phyloP scores from a whole-genome alignment of 805 yeast genomes.

The Yarrowia yakushimensis region DNA sequence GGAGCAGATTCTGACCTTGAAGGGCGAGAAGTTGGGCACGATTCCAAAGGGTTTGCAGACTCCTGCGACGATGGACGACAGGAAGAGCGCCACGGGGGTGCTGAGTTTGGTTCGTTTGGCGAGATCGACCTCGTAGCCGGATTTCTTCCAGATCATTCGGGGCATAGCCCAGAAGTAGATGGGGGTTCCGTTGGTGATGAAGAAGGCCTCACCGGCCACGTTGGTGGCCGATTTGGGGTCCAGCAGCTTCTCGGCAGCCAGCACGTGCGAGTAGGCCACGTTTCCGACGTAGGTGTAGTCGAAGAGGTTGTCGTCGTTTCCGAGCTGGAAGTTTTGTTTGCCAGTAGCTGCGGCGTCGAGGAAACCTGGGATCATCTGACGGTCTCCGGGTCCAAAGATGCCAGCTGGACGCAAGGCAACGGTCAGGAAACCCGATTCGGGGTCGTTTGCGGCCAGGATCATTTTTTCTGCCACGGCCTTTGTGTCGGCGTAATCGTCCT shows the following conservation, averaged over 20 bases:
- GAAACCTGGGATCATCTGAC: slow-evolving; percentile 92
- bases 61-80: slow-evolving; percentile 78
- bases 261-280: slow-evolving; percentile 93
- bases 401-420: slow-evolving; percentile 96
- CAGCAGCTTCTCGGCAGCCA: slow-evolving; percentile 78
- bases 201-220: slow-evolving; percentile 83
- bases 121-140: slow-evolving; percentile 73
- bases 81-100: slow-evolving; percentile 64
- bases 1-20: slow-evolving; percentile 87
- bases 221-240: slow-evolving; percentile 40
- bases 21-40: slow-evolving; percentile 93
- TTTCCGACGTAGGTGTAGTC: slow-evolving; percentile 99
- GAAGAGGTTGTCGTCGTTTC: slow-evolving; percentile 88
- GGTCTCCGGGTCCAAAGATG: slow-evolving; percentile 97
- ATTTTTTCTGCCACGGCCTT: slow-evolving; percentile 86
- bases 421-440: slow-evolving; percentile 52
- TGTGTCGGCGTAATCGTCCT: slow-evolving; percentile 96
- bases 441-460: slow-evolving; percentile 70
- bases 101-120: slow-evolving; percentile 40
- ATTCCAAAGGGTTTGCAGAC: slow-evolving; percentile 67
- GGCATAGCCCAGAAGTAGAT: slow-evolving; percentile 97
- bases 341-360: slow-evolving; percentile 77
- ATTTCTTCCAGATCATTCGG: slow-evolving; percentile 95
- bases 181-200: slow-evolving; percentile 91
- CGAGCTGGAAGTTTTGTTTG: slow-evolving; percentile 88